phyloP scores from a whole-genome alignment of 495 filamentous ascomycete species.

The Penicillium psychrofluorescens region DNA sequence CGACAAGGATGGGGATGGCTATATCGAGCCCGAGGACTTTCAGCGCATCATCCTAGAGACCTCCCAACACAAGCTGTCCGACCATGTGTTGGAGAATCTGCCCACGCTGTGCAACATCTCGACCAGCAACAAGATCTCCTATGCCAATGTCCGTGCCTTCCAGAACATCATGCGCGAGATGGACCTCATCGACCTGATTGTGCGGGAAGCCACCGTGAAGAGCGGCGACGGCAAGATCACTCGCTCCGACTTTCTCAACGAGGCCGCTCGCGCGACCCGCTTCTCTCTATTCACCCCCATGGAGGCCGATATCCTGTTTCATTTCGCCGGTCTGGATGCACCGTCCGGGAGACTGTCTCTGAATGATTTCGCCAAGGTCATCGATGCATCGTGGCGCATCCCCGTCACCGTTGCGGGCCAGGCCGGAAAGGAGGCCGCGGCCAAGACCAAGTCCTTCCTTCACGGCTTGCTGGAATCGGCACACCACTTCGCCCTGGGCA shows the following conservation, averaged over 20 bases:
- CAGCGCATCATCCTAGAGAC: constrained; percentile 92
- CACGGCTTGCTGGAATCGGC: constrained; percentile 64
- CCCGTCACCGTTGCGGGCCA: constrained; percentile 39
- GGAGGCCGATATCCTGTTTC: constrained; percentile 98
- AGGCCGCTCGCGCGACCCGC: constrained; percentile 79
- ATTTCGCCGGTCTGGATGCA: constrained; percentile 89
- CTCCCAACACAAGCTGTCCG: constrained; percentile 92
- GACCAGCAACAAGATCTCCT: constrained; percentile 85
- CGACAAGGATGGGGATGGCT: constrained; percentile 93
- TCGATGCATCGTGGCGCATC: constrained; percentile 84
- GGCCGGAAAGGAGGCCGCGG: constrained; percentile 34
- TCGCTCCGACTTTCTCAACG: constrained; percentile 87
- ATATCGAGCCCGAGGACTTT: constrained; percentile 92
- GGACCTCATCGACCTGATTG: constrained; percentile 90
- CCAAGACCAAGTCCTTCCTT: constrained; percentile 50
- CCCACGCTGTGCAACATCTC: constrained; percentile 94
- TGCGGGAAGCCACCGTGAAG: constrained; percentile 77
- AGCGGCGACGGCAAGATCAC: constrained; percentile 89
- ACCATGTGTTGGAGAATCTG: constrained; percentile 90
- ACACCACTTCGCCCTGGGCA: constrained; percentile 84
- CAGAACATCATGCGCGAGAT: constrained; percentile 96
- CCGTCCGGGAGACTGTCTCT: constrained; percentile 77
- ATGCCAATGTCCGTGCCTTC: constrained; percentile 94
- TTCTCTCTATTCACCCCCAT: constrained; percentile 96
- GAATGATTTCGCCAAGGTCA: constrained; percentile 84